phyloP scores from a whole-genome alignment of 139 green algal species.

The Chlamydomonas schloesseri region DNA sequence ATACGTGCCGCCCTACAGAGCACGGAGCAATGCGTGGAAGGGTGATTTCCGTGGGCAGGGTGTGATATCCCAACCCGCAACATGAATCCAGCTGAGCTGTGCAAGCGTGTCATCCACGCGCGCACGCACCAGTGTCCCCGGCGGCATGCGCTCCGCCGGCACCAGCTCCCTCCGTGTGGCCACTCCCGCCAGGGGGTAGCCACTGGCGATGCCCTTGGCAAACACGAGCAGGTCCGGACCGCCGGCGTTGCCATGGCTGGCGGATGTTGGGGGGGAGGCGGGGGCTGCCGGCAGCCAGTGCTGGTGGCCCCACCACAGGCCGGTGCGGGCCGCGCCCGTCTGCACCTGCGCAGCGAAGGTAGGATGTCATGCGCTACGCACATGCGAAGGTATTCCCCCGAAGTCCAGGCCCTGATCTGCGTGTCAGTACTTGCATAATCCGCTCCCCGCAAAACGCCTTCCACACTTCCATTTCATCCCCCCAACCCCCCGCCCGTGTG shows the following conservation, averaged over 20 bases:
- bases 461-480: too few species aligned
- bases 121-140: conserved; percentile 71
- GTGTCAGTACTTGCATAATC: too few species aligned
- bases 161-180: conserved; percentile 65
- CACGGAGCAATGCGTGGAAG: too few species aligned
- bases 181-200: conserved; percentile 87
- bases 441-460: too few species aligned
- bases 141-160: conserved; percentile 47
- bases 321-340: conserved; percentile 78
- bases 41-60: too few species aligned
- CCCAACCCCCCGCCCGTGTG: too few species aligned
- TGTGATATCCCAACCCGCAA: too few species aligned
- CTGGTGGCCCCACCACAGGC: conserved; percentile 87
- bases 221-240: conserved; percentile 79
- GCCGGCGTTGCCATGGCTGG: background rate
- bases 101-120: too few species aligned
- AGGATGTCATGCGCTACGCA: too few species aligned
- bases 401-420: too few species aligned
- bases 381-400: too few species aligned
- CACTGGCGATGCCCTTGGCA: conserved; percentile 88
- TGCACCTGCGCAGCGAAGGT: conserved; percentile 75
- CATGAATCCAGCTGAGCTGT: too few species aligned
- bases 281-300: conserved; percentile 38
- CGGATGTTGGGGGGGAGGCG: background rate
- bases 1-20: conserved; percentile 77